A percentile compares a stretch with the other conserved stretches of the same genome.
Evolutionary conservation across 192 early-diverging fungal genomes (phyloP).

Genomic region (Thamnidium elegans): DNA sequence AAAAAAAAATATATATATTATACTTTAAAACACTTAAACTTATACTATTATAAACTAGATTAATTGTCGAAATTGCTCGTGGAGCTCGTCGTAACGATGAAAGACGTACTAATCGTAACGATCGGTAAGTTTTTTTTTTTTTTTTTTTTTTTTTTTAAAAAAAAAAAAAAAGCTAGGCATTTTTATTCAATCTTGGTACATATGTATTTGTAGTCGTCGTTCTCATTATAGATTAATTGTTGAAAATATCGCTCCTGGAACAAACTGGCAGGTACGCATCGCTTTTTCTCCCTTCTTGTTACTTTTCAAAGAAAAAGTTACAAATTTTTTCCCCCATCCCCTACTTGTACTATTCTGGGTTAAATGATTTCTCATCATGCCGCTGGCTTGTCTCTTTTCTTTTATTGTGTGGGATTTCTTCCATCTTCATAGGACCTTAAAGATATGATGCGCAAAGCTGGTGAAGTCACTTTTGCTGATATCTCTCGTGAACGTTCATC

Average conservation of each 20-base stretch:
- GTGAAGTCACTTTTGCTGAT: constrained; percentile 94
- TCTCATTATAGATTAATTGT: constrained; percentile 71
- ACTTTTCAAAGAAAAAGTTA: not conserved
- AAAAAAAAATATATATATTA: not conserved
- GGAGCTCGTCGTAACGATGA: constrained; percentile 50
- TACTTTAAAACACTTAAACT: not conserved
- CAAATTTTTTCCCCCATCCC: not conserved
- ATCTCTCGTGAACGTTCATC: constrained; percentile 76
- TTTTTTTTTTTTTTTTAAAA: constrained; percentile 4
- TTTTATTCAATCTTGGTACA: not conserved
- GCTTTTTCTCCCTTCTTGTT: constrained; percentile 25
- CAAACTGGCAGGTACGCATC: constrained; percentile 77
- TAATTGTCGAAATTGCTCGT: constrained; percentile 81
- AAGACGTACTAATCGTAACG: constrained; percentile 33
- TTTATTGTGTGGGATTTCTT: constrained; percentile 16
- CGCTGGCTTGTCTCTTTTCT: constrained; percentile 2
- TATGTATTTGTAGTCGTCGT: constrained; percentile 10
- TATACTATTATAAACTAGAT: constrained; percentile 36
- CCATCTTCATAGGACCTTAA: constrained; percentile 82
- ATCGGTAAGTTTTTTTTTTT: constrained; percentile 21
- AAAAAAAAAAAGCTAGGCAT: not conserved
- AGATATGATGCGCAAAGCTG: constrained; percentile 91
- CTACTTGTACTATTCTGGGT: not conserved
- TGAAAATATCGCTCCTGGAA: constrained; percentile 75
- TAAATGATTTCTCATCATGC: constrained; percentile 8